Evolutionary conservation across 176 grass and related monocot genomes (phyloP).

Genomic region (Zea luxurians): DNA sequence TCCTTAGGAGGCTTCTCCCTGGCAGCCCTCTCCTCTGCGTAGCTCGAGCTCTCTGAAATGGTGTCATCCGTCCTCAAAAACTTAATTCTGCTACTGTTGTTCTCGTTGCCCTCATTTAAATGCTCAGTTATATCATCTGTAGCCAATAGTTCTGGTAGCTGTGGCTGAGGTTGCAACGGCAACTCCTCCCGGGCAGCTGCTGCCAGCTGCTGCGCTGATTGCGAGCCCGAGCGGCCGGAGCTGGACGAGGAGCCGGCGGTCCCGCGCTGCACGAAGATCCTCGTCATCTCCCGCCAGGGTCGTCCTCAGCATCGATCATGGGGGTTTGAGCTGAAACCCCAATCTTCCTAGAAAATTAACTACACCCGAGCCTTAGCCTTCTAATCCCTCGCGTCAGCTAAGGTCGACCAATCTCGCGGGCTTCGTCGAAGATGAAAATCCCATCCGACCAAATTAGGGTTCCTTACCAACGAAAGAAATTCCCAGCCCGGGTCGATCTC

Average conservation of each 20-base stretch:
- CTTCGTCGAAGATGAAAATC: not conserved
- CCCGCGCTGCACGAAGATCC: conserved; percentile 91
- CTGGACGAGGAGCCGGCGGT: conserved; percentile 75
- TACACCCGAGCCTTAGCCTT: not conserved
- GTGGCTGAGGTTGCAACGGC: conserved; percentile 36
- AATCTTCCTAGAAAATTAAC: conserved; percentile 19
- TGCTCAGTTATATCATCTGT: conserved; percentile 41
- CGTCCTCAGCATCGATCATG: conserved; percentile 39
- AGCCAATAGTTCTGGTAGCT: conserved; percentile 43
- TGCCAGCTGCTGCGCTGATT: conserved; percentile 32
- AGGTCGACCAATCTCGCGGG: not conserved
- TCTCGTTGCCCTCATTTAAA: conserved; percentile 42
- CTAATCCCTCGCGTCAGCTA: conserved; percentile 16
- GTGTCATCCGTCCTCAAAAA: conserved; percentile 37
- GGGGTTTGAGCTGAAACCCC: conserved; percentile 25
- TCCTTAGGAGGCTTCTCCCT: conserved; percentile 57
- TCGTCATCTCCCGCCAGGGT: conserved; percentile 74
- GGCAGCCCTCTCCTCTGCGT: conserved; percentile 35
- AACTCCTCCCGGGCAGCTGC: conserved; percentile 48
- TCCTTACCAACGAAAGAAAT: conserved; percentile 35
- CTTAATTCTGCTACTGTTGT: conserved; percentile 36
- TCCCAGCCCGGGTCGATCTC: not conserved
- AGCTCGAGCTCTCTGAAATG: conserved; percentile 38
- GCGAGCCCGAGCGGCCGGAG: conserved; percentile 50
- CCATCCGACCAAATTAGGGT: conserved; percentile 35